These are phyloP conservation scores for Aspergillus panamensis DNA, from an alignment of 495 filamentous ascomycete genomes.

Conservation along the genomic window DNA sequence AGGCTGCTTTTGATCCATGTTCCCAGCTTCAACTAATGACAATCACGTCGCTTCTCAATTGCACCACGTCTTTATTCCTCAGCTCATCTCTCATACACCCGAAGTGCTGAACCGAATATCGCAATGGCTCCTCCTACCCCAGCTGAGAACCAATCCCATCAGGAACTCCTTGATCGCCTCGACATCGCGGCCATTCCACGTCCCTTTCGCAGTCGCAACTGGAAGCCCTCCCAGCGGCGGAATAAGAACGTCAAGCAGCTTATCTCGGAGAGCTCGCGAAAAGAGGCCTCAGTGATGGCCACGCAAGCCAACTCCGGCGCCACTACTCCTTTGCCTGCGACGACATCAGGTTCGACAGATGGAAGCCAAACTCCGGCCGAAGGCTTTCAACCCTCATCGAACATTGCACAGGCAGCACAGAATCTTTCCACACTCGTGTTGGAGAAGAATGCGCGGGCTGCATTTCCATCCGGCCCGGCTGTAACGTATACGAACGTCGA, in stretches of 20 bases:
- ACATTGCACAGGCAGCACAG: constrained; percentile 78
- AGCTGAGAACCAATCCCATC: constrained; percentile 48
- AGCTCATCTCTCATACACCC: background rate
- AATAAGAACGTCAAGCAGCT: constrained; percentile 99
- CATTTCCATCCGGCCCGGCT: constrained; percentile 53
- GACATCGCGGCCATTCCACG: constrained; percentile 80
- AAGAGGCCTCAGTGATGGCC: constrained; percentile 72
- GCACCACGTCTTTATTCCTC: background rate
- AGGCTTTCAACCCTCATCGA: constrained; percentile 52
- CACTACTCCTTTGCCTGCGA: constrained; percentile 62
- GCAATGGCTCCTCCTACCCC: constrained; percentile 47
- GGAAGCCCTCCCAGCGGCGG: constrained; percentile 88
- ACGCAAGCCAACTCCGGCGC: constrained; percentile 80
- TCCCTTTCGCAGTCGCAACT: constrained; percentile 81
- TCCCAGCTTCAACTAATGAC: background rate
- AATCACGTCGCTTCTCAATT: background rate
- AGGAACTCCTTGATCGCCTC: constrained; percentile 72
- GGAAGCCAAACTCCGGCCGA: constrained; percentile 57
- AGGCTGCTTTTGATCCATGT: background rate
- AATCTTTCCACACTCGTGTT: constrained; percentile 80
- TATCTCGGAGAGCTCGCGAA: constrained; percentile 80
- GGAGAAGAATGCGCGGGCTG: constrained; percentile 60
- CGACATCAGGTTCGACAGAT: constrained; percentile 49
- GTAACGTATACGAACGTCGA: constrained; percentile 96
- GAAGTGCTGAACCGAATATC: background rate